Evolutionary conservation across 306 rosid species (phyloP), one percentile per base, ranked within the genome.

Genomic region (Lathyrus oleraceus): DNA sequence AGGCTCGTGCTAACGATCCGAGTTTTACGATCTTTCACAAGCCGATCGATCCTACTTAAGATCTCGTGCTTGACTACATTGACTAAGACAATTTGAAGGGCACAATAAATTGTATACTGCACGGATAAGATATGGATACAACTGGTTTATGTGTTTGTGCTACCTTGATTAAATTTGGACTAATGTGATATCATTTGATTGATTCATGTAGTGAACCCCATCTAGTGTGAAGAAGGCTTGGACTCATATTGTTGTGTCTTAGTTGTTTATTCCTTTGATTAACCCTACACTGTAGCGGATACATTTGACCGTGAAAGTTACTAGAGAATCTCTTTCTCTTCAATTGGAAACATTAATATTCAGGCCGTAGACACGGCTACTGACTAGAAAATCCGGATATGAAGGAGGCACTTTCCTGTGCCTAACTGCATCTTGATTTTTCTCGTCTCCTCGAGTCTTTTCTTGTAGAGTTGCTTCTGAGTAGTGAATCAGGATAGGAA

Each of bases 401-500:
- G 39, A 57, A 27, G 39, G 16, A 57, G 19, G 19, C 62, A 57
- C 19, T 57, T 57, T 57, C 19, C 19, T 17, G 49, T 43, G 48
- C 40, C 23, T 61, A 45, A 61, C 39, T 61, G 51, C 76, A 71
- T 32, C 16, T 32, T 47, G 40, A 47, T 47, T 48, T 47, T 70
- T 60, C 36, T 45, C 30, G 48, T 44, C 23, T 71, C 15, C 45
- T 43, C 7, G 45, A 5, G 16, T 70, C 57, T 54, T 68, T 54
- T 52, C 44, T 56, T 10, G 52, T 48, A 11, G 60, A 71, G 20
- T 25, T 35, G 38, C 20, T 13, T 23, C 61, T 54, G 32, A 5
- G 61, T 23, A 13, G 62, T 14, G 17, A 57, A 53, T 20, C 32
- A 53, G 30, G 60, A 53, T 53, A 53, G 4, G n/a, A 20, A 52